These are phyloP conservation scores for Tetradesmus obliquus DNA, from an alignment of 139 green algal species.

Conservation along the genomic window DNA sequence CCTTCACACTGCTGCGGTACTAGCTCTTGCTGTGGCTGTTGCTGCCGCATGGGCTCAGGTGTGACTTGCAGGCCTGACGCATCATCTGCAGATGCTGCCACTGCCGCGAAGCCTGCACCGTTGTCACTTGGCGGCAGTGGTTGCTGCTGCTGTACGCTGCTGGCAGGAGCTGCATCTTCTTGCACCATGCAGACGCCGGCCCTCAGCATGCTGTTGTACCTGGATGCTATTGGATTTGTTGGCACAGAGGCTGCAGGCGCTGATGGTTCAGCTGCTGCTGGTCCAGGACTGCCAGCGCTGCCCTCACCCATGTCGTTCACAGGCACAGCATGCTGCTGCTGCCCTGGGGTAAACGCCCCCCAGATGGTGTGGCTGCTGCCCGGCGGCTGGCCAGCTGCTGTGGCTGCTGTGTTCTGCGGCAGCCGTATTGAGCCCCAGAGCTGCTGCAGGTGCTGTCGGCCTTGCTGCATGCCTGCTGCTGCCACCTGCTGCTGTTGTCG, in stretches of 20 bases:
- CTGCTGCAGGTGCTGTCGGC: too few relatives aligned
- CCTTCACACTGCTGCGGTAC: not conserved
- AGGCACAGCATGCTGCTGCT: not conserved
- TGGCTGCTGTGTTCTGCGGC: not conserved
- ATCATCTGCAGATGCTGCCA: not conserved
- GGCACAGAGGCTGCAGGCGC: not conserved
- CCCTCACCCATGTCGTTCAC: not conserved
- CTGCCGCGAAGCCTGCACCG: not conserved
- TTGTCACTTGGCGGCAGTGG: not conserved
- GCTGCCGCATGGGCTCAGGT: not conserved
- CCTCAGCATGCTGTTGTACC: constrained; percentile 14
- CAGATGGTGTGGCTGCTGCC: not conserved
- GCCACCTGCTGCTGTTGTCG: not conserved
- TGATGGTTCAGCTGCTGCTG: not conserved
- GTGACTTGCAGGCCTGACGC: constrained; percentile 10
- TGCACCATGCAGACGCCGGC: not conserved
- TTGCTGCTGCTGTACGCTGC: not conserved
- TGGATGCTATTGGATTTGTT: not conserved
- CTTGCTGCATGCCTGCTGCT: not conserved
- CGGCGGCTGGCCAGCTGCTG: not conserved
- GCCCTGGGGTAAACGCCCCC: not conserved
- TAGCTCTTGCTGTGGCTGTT: not conserved
- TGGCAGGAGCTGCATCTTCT: not conserved
- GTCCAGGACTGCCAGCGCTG: not conserved
- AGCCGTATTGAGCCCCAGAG: not conserved